Evolutionary conservation across 495 filamentous ascomycete genomes (phyloP), one percentile per base, ranked within the genome.

Genomic region (Penicillium canescens): DNA sequence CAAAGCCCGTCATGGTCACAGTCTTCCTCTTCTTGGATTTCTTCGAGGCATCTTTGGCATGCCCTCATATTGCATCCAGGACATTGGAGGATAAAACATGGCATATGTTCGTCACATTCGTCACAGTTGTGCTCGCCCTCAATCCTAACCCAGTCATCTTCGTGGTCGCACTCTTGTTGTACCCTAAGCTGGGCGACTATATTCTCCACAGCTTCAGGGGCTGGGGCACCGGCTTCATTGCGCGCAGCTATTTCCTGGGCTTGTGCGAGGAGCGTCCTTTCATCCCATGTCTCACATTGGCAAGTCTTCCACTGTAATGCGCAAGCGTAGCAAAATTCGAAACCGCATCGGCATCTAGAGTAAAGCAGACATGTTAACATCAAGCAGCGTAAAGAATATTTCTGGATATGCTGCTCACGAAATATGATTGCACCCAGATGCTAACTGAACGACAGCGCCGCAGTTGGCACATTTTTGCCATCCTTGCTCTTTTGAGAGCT

Each of bases 301-400:
- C 82, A 86, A 0, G 55, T 74, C 51, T 77, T 78, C 81, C 83
- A 87, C 24, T 40, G 39, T 0, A 40, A 23, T 0, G 48, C 33
- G 34, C 63, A 69, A 3, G 41, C 21, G 18, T 70, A 70, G 34
- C 63, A 67, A 24, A 67, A 70, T 45, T 60, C 40, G 6, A 48
- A 42, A 1, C 55, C 31, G 26, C 60, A 66, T 11, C 52, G 53
- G 35, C 52, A 59, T 6, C 56, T 58, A 16, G 20, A 2, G 18
- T 18, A 5, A 38, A 10, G 20, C 18, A 46, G 14, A 14, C 23
- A 18, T 43, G 39, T 36, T 12, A 26, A 18, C 23, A 2, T 50
- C 31, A 33, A 53, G 13, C 34, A 13, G n/a, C 24, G 13, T 62
- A 50, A 45, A 24, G 1, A 18, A 18, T 18, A 1, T 18, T 18